phyloP scores from a whole-genome alignment of 2,329 filamentous ascomycete genomes.

The Trichocomaceae sp. region DNA sequence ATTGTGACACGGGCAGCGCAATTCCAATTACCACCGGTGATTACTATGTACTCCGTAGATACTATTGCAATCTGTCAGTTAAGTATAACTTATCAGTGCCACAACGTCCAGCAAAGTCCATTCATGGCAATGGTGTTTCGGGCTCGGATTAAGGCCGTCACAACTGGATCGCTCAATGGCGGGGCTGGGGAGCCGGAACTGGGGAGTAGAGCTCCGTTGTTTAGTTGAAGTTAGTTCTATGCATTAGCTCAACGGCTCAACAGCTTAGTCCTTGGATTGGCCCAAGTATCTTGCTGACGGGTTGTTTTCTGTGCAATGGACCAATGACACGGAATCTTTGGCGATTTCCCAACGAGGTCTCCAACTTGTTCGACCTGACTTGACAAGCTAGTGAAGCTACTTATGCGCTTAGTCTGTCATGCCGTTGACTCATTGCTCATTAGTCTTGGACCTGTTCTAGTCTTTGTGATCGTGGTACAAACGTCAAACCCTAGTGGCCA shows the following conservation, averaged over 20 bases:
- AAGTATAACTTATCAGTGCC: no score
- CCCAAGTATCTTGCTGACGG: no score
- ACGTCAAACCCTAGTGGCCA: no score
- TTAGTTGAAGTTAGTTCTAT: not conserved
- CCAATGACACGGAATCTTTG: no score
- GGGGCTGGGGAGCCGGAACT: not conserved
- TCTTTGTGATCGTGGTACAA: not conserved
- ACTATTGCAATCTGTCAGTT: no score
- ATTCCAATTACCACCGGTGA: not conserved
- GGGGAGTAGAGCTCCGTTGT: not conserved
- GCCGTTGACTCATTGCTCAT: no score
- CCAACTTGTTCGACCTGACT: no score
- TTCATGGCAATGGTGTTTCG: no score
- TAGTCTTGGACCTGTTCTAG: not conserved
- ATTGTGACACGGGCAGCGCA: not conserved
- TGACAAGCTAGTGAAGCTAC: not conserved
- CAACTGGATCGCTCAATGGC: not conserved
- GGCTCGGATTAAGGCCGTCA: not conserved
- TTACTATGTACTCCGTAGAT: no score
- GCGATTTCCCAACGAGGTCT: no score
- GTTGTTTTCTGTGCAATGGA: no score
- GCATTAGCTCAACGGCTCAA: slow-evolving; percentile 9
- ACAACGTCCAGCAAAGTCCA: no score
- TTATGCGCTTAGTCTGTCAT: not conserved
- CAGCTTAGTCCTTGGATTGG: slow-evolving; percentile 2